These are phyloP conservation scores for Podaxis sp. DNA, from an alignment of 768 basidiomycete genomes.

Conservation along the genomic window DNA sequence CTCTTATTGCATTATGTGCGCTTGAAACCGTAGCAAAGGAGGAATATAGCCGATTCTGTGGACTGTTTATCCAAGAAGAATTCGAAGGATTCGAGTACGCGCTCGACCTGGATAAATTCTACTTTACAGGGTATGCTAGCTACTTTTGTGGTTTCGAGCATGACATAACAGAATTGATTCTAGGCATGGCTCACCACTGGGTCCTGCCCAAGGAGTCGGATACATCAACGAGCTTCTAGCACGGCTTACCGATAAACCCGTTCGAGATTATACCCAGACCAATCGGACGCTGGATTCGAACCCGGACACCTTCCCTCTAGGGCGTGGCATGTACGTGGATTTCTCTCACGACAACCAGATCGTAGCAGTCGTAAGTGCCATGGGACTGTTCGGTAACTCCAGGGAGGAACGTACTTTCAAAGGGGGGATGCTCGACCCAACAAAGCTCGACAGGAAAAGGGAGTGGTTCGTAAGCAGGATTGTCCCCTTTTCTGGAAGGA, in stretches of 20 bases:
- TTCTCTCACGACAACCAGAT: slow-evolving; percentile 88
- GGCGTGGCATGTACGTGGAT: slow-evolving; percentile 68
- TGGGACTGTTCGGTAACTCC: slow-evolving; percentile 43
- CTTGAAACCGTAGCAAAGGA: slow-evolving; percentile 71
- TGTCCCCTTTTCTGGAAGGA: slow-evolving; percentile 73
- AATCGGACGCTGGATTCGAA: slow-evolving; percentile 70
- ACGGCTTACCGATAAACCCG: slow-evolving; percentile 63
- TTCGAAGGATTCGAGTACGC: slow-evolving; percentile 69
- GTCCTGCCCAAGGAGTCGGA: slow-evolving; percentile 80
- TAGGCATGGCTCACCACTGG: slow-evolving; percentile 68
- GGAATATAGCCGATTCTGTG: slow-evolving; percentile 64
- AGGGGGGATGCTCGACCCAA: slow-evolving; percentile 30
- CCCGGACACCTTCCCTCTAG: slow-evolving; percentile 69
- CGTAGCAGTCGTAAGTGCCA: slow-evolving; percentile 70
- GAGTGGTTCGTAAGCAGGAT: slow-evolving; percentile 58
- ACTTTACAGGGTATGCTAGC: slow-evolving; percentile 62
- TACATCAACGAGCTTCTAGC: slow-evolving; percentile 87
- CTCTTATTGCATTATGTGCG: slow-evolving; percentile 72
- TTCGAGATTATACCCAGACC: slow-evolving; percentile 70
- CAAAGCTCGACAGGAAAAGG: slow-evolving; percentile 29
- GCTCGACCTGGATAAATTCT: slow-evolving; percentile 77
- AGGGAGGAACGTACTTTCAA: slow-evolving; percentile 21
- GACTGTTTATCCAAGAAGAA: slow-evolving; percentile 63
- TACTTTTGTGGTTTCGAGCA: background rate
- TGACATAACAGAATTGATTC: background rate